phyloP scores from a whole-genome alignment of 169 alveolate species.

The Plasmodium yoelii region DNA sequence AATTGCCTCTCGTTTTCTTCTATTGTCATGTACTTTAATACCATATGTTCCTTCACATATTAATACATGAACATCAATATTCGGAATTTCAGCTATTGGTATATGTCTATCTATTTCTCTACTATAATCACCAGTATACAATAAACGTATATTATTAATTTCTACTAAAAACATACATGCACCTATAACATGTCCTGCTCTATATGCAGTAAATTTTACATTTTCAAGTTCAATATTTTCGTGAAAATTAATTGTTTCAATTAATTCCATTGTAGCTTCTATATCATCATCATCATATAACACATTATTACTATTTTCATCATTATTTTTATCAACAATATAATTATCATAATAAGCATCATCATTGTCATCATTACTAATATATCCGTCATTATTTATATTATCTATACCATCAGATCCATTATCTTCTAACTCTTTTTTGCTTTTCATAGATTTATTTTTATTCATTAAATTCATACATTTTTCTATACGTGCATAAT shows the following conservation, averaged over 20 bases:
- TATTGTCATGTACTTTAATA: slow-evolving; percentile 95
- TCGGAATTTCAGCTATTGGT: slow-evolving; percentile 97
- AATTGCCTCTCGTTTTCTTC: slow-evolving; percentile 95
- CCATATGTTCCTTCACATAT: slow-evolving; percentile 99
- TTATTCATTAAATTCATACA: slow-evolving; percentile 56
- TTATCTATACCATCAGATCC: slow-evolving; percentile 4
- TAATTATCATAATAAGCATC: slow-evolving; percentile 27
- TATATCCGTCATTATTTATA: slow-evolving; percentile 7
- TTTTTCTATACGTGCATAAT: slow-evolving; percentile 91
- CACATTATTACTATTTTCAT: slow-evolving; percentile 79
- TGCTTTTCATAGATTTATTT: slow-evolving; percentile 48
- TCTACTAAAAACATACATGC: slow-evolving; percentile 99
- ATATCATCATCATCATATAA: slow-evolving; percentile 95
- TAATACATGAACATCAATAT: slow-evolving; percentile 95
- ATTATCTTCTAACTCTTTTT: slow-evolving; percentile 13
- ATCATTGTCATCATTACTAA: slow-evolving; percentile 21
- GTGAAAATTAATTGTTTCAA: slow-evolving; percentile 94
- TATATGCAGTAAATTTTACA: slow-evolving; percentile 94
- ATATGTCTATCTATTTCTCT: slow-evolving; percentile 97
- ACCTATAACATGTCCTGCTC: slow-evolving; percentile 99
- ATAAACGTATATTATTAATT: slow-evolving; percentile 96
- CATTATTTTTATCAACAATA: slow-evolving; percentile 12
- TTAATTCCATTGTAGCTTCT: slow-evolving; percentile 90
- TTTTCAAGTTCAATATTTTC: slow-evolving; percentile 94
- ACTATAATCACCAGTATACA: slow-evolving; percentile 99